phyloP scores from a whole-genome alignment of 2,329 filamentous ascomycete species.

The Penicillium sp. region DNA sequence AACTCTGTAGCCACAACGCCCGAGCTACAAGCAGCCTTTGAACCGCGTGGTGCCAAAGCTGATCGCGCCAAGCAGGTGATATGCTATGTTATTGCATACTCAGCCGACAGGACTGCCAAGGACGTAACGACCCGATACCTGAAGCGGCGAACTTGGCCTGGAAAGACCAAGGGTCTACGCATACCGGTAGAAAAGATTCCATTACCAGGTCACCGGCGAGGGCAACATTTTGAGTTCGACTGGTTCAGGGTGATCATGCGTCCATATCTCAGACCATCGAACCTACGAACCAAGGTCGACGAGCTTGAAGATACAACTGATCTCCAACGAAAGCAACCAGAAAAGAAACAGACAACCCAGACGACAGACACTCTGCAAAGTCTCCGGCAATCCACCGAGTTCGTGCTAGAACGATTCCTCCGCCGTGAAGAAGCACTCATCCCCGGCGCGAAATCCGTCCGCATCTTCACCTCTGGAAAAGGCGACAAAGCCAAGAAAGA shows the following conservation, averaged over 20 bases:
- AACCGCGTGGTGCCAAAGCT: conserved; percentile 79
- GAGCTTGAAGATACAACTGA: conserved; percentile 78
- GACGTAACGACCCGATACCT: conserved; percentile 93
- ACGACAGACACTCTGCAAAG: conserved; percentile 83
- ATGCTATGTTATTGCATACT: conserved; percentile 83
- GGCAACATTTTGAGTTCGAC: conserved; percentile 78
- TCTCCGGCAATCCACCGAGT: conserved; percentile 84
- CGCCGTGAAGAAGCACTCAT: conserved; percentile 88
- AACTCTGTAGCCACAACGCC: conserved; percentile 70
- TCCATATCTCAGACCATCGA: conserved; percentile 63
- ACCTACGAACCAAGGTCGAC: conserved; percentile 69
- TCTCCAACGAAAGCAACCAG: conserved; percentile 70
- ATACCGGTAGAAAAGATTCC: conserved; percentile 79
- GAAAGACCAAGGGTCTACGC: conserved; percentile 84
- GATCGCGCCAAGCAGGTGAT: conserved; percentile 88
- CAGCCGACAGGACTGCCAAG: conserved; percentile 83
- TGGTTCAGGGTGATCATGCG: conserved; percentile 86
- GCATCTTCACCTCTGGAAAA: conserved; percentile 75
- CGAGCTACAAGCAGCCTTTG: conserved; percentile 73
- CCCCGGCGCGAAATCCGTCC: conserved; percentile 69
- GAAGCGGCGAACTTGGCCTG: conserved; percentile 77
- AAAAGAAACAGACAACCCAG: conserved; percentile 73
- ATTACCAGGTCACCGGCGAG: conserved; percentile 72
- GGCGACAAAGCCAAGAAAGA: conserved; percentile 74
- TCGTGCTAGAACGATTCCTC: conserved; percentile 80